Base-by-base conservation (phyloP, 1,284 basidiomycete genomes). In the Cryptococcus sp. region DNA sequence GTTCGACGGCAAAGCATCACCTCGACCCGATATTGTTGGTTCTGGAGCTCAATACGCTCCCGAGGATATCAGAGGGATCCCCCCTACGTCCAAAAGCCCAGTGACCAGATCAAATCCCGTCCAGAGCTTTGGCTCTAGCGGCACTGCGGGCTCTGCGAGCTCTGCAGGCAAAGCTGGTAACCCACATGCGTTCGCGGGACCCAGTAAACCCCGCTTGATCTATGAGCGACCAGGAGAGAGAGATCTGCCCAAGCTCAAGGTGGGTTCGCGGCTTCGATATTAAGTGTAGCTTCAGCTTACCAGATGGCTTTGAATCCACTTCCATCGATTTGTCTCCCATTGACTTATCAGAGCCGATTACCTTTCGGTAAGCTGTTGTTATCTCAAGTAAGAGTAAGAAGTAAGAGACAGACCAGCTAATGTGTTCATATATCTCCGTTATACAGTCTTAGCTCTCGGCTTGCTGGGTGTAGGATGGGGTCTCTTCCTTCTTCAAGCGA, bases 151-250 rank as follows among this genome's bases (percentile, higher is more conserved):
- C 27, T 31, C 25, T 20, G 49, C 53, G 17, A 55, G 49, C 27
- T 31, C 25, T 20, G 49, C 53, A 17, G 31, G 31, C 31, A 47
- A 61, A 40, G 41, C 53, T 20, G 57, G 53, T 27, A 56, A 90
- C 74, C 82, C 87, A 27, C 54, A 67, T 35, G 67, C 61, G 13
- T 75, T 74, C 53, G 64, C 47, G 11, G 75, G 72, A 35, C 73
- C 75, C 0, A 72, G 71, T 58, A 67, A 64, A 46, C 73, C 74
- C 13, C 64, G 75, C 45, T 62, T 76, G 69, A 47, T 69, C 11
- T 76, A 77, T 62, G 68, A 70, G 31, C 52, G 72, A 38, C 71
- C 70, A 6, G 64, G 67, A 16, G 68, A 65, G 39, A 65, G 71
- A 57, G 69, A 71, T 44, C 60, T 79, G 60, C 78, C 78, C 0